Percentiles rank a stretch among this genome's conserved stretches.
These are phyloP conservation scores for Candida coquimbonensis DNA, from an alignment of 805 yeast genomes.

Conservation along the genomic window DNA sequence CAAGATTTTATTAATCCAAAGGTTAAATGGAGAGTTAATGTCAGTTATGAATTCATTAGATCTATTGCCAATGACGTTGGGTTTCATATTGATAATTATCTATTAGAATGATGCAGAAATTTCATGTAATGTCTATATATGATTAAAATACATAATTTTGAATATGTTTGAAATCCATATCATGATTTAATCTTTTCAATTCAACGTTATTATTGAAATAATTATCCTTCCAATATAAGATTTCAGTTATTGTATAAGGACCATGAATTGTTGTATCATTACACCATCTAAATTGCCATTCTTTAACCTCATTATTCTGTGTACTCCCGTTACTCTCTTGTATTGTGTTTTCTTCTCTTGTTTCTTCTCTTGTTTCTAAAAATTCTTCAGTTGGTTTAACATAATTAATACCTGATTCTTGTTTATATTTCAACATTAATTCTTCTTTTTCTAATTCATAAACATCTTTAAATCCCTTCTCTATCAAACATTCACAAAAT, in stretches of 20 bases:
- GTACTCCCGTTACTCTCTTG: not conserved
- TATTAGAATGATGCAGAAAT: slow-evolving; percentile 28
- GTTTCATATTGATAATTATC: slow-evolving; percentile 59
- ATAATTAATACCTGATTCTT: slow-evolving; percentile 35
- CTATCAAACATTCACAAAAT: slow-evolving; percentile 36
- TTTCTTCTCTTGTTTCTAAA: not conserved
- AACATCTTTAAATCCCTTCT: slow-evolving; percentile 34
- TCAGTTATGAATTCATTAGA: slow-evolving; percentile 57
- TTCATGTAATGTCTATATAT: too few relatives aligned
- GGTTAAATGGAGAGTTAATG: slow-evolving; percentile 73
- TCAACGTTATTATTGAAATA: slow-evolving; percentile 42
- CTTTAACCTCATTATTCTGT: slow-evolving; percentile 19
- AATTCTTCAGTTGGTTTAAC: not conserved
- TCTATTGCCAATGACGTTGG: slow-evolving; percentile 56
- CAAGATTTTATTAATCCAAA: slow-evolving; percentile 57
- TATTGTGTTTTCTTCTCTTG: not conserved
- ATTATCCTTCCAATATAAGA: slow-evolving; percentile 40
- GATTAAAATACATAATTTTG: not conserved
- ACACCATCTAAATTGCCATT: slow-evolving; percentile 46
- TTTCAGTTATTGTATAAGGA: slow-evolving; percentile 41
- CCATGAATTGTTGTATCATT: slow-evolving; percentile 40
- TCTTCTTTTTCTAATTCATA: slow-evolving; percentile 55
- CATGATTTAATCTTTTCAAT: slow-evolving; percentile 27
- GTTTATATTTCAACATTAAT: slow-evolving; percentile 36
- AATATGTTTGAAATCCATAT: slow-evolving; percentile 11